Evolutionary conservation across 768 basidiomycete species (phyloP).

Genomic region (Kwoniella heveanensis): DNA sequence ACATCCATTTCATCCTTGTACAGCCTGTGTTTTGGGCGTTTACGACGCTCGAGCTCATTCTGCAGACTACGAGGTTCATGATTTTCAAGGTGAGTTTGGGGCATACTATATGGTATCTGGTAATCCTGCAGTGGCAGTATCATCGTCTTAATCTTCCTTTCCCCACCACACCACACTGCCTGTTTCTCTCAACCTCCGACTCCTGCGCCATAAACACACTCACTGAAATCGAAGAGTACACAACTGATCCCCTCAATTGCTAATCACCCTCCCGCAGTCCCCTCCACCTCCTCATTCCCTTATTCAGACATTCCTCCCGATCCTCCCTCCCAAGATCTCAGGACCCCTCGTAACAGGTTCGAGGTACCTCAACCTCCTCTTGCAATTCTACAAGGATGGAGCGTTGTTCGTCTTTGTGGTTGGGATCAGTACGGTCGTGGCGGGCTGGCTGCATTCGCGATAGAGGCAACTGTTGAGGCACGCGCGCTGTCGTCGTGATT

Average conservation of each 20-base stretch:
- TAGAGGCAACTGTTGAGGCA: background rate
- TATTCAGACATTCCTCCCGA: constrained; percentile 51
- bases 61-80: constrained; percentile 54
- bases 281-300: constrained; percentile 55
- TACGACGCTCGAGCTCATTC: constrained; percentile 52
- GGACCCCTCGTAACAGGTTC: constrained; percentile 50
- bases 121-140: too few relatives aligned
- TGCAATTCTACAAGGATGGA: constrained; percentile 53
- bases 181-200: too few relatives aligned
- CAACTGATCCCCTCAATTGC: too few relatives aligned
- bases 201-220: too few relatives aligned
- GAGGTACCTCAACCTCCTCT: constrained; percentile 47
- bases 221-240: too few relatives aligned
- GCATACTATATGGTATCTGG: background rate
- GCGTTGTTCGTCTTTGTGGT: constrained; percentile 50
- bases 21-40: constrained; percentile 58
- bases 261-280: too few relatives aligned
- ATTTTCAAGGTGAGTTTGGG: constrained; percentile 49
- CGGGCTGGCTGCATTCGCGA: constrained; percentile 21
- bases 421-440: constrained; percentile 35
- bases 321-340: constrained; percentile 53
- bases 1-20: background rate
- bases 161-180: too few relatives aligned
- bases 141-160: too few relatives aligned
- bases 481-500: too few relatives aligned